Percentiles rank a stretch among this genome's conserved stretches.
Conservation (phyloP, 2,329 filamentous ascomycete species). For the Simplicillium sp. region DNA sequence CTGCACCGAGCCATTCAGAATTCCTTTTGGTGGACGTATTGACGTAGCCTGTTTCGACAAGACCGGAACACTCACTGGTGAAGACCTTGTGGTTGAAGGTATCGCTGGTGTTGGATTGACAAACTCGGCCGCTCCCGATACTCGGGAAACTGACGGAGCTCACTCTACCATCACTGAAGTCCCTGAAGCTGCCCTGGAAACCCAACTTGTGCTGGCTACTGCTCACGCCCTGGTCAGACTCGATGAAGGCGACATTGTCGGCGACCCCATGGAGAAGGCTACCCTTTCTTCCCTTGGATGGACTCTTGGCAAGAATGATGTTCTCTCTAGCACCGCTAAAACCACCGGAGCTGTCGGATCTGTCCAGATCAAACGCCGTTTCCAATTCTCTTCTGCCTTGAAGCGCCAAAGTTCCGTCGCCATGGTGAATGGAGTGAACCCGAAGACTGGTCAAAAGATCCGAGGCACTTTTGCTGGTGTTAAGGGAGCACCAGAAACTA, state of each 20-base stretch:
- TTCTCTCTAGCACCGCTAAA: conserved; percentile 52
- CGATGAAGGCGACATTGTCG: conserved; percentile 93
- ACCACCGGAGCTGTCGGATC: conserved; percentile 43
- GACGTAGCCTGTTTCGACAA: conserved; percentile 98
- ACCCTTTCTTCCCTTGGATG: conserved; percentile 84
- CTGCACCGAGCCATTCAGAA: conserved; percentile 97
- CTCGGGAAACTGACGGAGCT: conserved; percentile 66
- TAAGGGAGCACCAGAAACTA: conserved; percentile 95
- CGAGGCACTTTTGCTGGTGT: conserved; percentile 88
- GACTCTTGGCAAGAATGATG: conserved; percentile 85
- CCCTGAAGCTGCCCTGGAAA: conserved; percentile 63
- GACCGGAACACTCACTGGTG: conserved; percentile 91
- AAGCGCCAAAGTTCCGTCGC: conserved; percentile 95
- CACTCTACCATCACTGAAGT: conserved; percentile 71
- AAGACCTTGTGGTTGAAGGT: conserved; percentile 93
- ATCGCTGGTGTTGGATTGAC: conserved; percentile 81
- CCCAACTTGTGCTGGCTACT: conserved; percentile 85
- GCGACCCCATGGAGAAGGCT: conserved; percentile 98
- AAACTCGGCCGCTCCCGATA: conserved; percentile 53
- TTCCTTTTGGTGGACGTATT: conserved; percentile 89
- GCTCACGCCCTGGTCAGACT: conserved; percentile 93
- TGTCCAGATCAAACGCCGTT: conserved; percentile 91
- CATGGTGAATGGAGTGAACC: conserved; percentile 64
- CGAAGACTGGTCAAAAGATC: conserved; percentile 62
- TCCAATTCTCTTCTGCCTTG: conserved; percentile 94